Percentiles rank a stretch among this genome's conserved stretches.
Evolutionary conservation across 2,329 filamentous ascomycete genomes (phyloP).

Genomic region (Furcasterigmium sp.): DNA sequence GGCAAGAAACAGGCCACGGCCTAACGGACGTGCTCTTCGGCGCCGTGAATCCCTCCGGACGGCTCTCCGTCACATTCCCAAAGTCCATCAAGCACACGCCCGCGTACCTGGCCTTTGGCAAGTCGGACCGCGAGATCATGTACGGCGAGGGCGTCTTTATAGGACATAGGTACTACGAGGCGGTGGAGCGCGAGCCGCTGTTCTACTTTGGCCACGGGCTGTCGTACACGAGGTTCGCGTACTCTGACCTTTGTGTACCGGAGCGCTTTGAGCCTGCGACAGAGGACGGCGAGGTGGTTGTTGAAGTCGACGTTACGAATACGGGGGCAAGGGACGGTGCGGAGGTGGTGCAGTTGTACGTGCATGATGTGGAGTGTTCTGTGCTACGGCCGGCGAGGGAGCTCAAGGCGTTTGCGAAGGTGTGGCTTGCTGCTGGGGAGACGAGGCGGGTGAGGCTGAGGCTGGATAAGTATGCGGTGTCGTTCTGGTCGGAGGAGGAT

Average conservation of each 20-base stretch:
- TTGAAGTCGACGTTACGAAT: conserved; percentile 10
- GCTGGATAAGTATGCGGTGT: conserved; percentile 24
- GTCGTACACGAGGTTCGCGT: conserved; percentile 67
- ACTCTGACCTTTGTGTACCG: conserved; percentile 42
- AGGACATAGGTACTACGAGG: conserved; percentile 78
- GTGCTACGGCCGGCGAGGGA: conserved; percentile 56
- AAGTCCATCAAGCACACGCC: conserved; percentile 66
- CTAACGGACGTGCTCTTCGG: conserved; percentile 76
- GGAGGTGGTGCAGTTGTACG: conserved; percentile 50
- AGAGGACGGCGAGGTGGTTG: conserved; percentile 36
- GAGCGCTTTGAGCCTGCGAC: conserved; percentile 16
- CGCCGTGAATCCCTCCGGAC: conserved; percentile 67
- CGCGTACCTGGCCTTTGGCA: conserved; percentile 67
- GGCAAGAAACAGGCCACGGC: conserved; percentile 79
- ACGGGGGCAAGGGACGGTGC: conserved; percentile 6
- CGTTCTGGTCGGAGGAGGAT: conserved; percentile 65
- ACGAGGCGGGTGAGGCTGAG: conserved; percentile 47
- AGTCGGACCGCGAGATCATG: conserved; percentile 64
- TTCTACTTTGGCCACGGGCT: conserved; percentile 79
- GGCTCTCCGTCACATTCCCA: conserved; percentile 71
- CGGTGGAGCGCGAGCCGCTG: conserved; percentile 55
- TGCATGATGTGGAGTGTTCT: conserved; percentile 32
- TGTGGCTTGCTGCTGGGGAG: conserved; percentile 54
- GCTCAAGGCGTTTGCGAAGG: conserved; percentile 62
- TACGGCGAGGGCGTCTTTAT: conserved; percentile 81